Base-by-base conservation (phyloP, 2,329 filamentous ascomycete species). In the Westerdykella aurantiaca region DNA sequence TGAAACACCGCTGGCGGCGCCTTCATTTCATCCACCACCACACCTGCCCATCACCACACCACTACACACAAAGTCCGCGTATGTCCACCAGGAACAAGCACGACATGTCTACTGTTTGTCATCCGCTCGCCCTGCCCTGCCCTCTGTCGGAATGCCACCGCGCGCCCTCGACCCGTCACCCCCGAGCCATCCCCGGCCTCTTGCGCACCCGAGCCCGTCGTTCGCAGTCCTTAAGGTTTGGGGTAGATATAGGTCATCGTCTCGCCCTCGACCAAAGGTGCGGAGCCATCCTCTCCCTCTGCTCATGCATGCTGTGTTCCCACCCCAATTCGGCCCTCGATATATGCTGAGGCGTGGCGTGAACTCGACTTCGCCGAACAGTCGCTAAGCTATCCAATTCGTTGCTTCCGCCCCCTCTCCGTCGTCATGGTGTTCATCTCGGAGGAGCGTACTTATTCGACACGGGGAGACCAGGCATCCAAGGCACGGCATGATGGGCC, bases 291-390 rank as follows among this genome's bases (percentile, higher is more conserved):
- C 9, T 29, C 9, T 29, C 25, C 7, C 25, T 29, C 25, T 12
- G 25, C 25, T 29, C 25, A 29, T 29, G 25, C 25, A 29, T 29
- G 25, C 25, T 29, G 41, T 47, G 41, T 47, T 46, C 41, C 39
- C 10, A 29, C 40, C 35, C 33, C 21, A 42, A 41, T 10, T 14
- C 37, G 21, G 16, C 41, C 37, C 38, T 31, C 38, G 45, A 47
- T 48, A 46, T 47, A 34, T 37, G 14, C 45, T 40, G 41, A 47
- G 45, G 50, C 45, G 44, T 35, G 41, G 34, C 14, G 7, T n/a
- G 14, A 37, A 25, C 37, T 31, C 13, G 29, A 29, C 34, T 11
- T 35, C 34, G 18, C 13, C 34, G 34, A n/a, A 35, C 34, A 21
- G 34, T 33, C 18, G 31, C 31, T 39, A 37, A 35, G 39, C 35